Evolutionary conservation across 2,329 filamentous ascomycete genomes (phyloP).

Genomic region (Ceratocystis harringtonii): DNA sequence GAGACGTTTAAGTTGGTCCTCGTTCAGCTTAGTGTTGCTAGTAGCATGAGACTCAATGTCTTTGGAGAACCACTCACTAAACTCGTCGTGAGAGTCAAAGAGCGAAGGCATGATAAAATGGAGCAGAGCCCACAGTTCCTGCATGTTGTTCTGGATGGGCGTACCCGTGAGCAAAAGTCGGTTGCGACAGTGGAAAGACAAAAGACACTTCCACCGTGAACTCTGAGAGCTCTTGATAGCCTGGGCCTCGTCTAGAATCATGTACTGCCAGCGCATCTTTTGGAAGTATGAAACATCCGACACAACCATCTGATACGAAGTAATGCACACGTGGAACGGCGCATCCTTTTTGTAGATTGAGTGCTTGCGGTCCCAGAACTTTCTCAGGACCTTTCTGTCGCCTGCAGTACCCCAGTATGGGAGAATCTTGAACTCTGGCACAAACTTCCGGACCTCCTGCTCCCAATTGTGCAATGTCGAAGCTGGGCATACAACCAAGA

Average conservation of each 20-base stretch:
- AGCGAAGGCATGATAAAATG: constrained; percentile 99
- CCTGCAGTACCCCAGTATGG: constrained; percentile 95
- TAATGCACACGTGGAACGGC: constrained; percentile 89
- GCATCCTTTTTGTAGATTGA: constrained; percentile 88
- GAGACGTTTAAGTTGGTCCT: constrained; percentile 88
- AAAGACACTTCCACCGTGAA: constrained; percentile 88
- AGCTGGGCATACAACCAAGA: constrained; percentile 88
- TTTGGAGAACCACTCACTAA: constrained; percentile 88
- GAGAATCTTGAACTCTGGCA: constrained; percentile 84
- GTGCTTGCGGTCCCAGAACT: constrained; percentile 98
- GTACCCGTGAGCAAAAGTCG: constrained; percentile 87
- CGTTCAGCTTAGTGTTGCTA: constrained; percentile 98
- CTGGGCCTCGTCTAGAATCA: constrained; percentile 97
- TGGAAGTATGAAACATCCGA: constrained; percentile 95
- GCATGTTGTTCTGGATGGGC: constrained; percentile 99
- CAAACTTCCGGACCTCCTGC: constrained; percentile 90
- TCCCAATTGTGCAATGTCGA: constrained; percentile 99
- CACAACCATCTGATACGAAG: constrained; percentile 93
- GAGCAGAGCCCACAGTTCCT: constrained; percentile 90
- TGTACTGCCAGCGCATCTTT: constrained; percentile 99
- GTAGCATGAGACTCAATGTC: constrained; percentile 97
- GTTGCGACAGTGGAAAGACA: constrained; percentile 92
- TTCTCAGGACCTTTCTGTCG: constrained; percentile 88
- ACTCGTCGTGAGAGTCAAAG: constrained; percentile 87
- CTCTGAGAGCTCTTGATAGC: constrained; percentile 97